Conservation (phyloP, 371 early-diverging fungal genomes). For the Mortierella sp. region DNA sequence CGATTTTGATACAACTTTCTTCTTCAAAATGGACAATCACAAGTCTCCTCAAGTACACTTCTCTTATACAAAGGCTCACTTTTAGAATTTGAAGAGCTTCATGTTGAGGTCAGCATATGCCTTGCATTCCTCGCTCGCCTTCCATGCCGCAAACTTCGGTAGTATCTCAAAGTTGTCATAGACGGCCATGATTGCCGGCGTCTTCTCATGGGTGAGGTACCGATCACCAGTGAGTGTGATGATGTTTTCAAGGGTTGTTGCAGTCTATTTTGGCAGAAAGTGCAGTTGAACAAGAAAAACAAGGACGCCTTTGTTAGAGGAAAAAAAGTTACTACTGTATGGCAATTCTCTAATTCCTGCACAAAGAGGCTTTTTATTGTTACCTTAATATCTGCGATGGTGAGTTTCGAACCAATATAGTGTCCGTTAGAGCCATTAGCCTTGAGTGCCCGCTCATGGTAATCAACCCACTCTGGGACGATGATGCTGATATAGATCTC, state of each 20-base stretch:
- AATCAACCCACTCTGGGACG: slow-evolving; percentile 28
- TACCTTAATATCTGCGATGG: slow-evolving; percentile 23
- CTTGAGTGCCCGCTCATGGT: slow-evolving; percentile 19
- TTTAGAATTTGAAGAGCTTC: slow-evolving; percentile 16
- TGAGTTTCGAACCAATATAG: slow-evolving; percentile 27
- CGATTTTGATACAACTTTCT: too few relatives aligned
- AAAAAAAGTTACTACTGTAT: not conserved
- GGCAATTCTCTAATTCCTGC: too few relatives aligned
- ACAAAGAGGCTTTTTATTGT: too few relatives aligned
- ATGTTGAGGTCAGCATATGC: slow-evolving; percentile 15
- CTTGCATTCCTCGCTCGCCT: slow-evolving; percentile 23
- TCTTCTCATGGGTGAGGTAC: slow-evolving; percentile 27
- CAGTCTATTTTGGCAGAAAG: slow-evolving; percentile 6
- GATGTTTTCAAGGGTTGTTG: slow-evolving; percentile 20
- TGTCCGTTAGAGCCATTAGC: slow-evolving; percentile 24
- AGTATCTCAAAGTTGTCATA: slow-evolving; percentile 25
- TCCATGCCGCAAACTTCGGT: slow-evolving; percentile 33
- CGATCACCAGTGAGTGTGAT: slow-evolving; percentile 13
- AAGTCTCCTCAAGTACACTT: too few relatives aligned
- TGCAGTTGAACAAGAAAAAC: too few relatives aligned
- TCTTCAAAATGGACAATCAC: too few relatives aligned
- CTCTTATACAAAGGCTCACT: too few relatives aligned
- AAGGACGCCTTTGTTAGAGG: not conserved
- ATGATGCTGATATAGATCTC: slow-evolving; percentile 12
- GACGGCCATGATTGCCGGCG: slow-evolving; percentile 39